Base-by-base conservation (phyloP, 2,329 filamentous ascomycete species). In the Colletotrichum cereale region DNA sequence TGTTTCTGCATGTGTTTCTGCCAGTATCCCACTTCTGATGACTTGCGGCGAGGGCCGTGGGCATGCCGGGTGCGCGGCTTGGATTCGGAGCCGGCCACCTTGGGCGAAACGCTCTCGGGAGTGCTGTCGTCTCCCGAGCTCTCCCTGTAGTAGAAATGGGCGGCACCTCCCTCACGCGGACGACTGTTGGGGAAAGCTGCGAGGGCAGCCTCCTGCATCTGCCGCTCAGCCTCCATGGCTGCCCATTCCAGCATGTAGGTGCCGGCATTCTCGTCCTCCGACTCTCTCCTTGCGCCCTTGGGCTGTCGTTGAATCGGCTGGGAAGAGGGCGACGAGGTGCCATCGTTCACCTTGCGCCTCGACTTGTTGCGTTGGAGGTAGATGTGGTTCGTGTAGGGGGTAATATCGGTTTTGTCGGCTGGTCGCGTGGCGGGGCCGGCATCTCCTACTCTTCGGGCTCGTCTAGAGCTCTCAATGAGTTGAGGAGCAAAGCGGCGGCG, bases 1-100 rank as follows among this genome's bases (percentile, higher is more conserved):
- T 96, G 92, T 75, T 91, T 88, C 75, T 93, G 92, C 92, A 96
- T 93, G 76, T 94, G 91, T 76, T 91, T 88, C 77, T 96, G 86
- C 78, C 94, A 94, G 91, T 93, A 96, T 62, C 88, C 87, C 75
- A 90, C 86, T 61, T 89, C 87, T 2, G 89, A 91, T 57, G 89
- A 90, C 77, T 91, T 89, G 50, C 89, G 86, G 69, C 88, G 84
- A 34, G 79, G 69, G 52, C 82, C 80, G 62, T 79, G 78, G 16
- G 66, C 55, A 14, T 71, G 66, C 47, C 65, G 61, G 24, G 61
- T 61, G 34, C 67, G 67, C 52, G 76, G 74, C 57, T 73, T 74
- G 56, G 53, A 72, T 67, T 76, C 75, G 53, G 71, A 72, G 26
- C 76, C 75, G 34, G 77, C 75, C 18, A 77, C 75, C n/a, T 77